Conservation (phyloP, 495 filamentous ascomycete genomes). For the Thermochaetoides thermophila region DNA sequence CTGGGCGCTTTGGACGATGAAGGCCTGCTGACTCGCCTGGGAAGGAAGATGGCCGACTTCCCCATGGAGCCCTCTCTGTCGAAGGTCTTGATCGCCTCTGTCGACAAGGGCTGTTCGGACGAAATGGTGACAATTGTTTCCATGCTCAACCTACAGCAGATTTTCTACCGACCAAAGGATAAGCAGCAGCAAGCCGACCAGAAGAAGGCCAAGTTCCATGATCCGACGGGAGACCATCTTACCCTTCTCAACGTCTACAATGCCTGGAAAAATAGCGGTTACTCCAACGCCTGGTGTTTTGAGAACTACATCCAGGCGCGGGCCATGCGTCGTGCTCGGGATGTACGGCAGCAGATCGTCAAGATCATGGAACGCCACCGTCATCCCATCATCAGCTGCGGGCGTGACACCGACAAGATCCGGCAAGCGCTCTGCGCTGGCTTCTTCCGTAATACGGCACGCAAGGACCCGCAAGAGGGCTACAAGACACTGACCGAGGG, state of each 20-base stretch:
- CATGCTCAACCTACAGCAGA: constrained; percentile 72
- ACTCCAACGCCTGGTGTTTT: constrained; percentile 79
- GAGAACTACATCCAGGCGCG: constrained; percentile 97
- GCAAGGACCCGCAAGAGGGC: constrained; percentile 90
- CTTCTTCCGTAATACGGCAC: constrained; percentile 88
- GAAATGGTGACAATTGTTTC: constrained; percentile 90
- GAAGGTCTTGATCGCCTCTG: constrained; percentile 78
- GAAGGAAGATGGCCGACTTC: constrained; percentile 96
- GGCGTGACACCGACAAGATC: constrained; percentile 71
- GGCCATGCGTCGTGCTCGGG: constrained; percentile 72
- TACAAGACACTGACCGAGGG: constrained; percentile 95
- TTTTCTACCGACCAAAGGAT: constrained; percentile 93
- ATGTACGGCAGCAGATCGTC: constrained; percentile 81
- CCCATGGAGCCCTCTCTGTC: constrained; percentile 78
- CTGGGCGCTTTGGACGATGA: constrained; percentile 89
- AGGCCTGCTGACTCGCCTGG: constrained; percentile 81
- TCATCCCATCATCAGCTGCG: constrained; percentile 67
- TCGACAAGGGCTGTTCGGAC: constrained; percentile 77
- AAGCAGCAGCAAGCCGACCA: constrained; percentile 93
- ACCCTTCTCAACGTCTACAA: constrained; percentile 96
- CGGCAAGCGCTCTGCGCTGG: constrained; percentile 85
- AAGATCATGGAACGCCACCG: constrained; percentile 85
- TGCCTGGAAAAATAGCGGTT: constrained; percentile 72
- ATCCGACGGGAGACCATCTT: constrained; percentile 84
- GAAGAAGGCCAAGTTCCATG: constrained; percentile 95